Evolutionary conservation across 2,329 filamentous ascomycete species (phyloP), one percentile per base, ranked within the genome.

Genomic region (Clonostachys rosea): DNA sequence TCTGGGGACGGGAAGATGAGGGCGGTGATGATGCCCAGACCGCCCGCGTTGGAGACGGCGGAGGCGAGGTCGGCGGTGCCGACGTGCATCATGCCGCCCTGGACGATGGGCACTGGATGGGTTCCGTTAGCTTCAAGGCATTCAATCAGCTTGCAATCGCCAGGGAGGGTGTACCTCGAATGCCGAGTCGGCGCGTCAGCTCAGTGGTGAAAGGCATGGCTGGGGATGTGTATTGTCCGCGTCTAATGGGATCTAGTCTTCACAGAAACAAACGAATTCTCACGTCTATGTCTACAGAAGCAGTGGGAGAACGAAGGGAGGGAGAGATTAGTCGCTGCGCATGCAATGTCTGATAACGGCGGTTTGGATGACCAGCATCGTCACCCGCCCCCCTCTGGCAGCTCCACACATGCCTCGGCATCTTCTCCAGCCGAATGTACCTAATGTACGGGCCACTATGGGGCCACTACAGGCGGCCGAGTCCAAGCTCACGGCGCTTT

Each of bases 1-100:
- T 91, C 89, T 43, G 94, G 92, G 14, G 88, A 87, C 34, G 94
- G 89, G 79, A 95, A 95, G 46, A 95, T 97, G 61, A 97, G 84
- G 43, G 87, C 89, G 33, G 89, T 94, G 67, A 94, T 79, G 62
- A 94, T 84, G 59, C 89, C 89, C 47, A 94, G 76, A 43, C 87
- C 89, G 54, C 89, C 89, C n/a, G 88, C 86, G 67, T 90, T 89
- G 62, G 81, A 86, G 52, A 91, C 87, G 54, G 87, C 86, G 43
- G 83, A 78, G 52, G 87, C 87, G 56, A 91, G 75, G 65, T 89
- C 86, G 44, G 89, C 89, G 59, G 89, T 90, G 49, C 89, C 89
- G 53, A 91, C 82, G 78, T 88, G 86, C 80, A 89, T 84, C 88
- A 94, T 92, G 60, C 89, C 89, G 63, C 89, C 89, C 67, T 94